Evolutionary conservation across 495 filamentous ascomycete species (phyloP).

Genomic region (Aspergillus mulundensis): DNA sequence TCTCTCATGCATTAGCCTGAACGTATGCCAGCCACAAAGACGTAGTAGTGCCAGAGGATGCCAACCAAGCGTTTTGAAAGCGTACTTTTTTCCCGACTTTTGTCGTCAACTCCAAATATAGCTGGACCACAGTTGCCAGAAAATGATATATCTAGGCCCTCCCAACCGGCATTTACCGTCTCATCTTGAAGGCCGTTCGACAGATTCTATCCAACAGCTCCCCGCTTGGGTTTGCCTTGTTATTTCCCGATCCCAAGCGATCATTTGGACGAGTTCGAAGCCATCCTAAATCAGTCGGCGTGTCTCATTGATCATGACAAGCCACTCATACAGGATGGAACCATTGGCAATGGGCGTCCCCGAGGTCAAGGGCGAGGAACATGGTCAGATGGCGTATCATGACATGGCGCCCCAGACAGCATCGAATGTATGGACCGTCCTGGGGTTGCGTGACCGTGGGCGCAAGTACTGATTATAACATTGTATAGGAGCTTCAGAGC

Average conservation of each 20-base stretch:
- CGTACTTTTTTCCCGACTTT: conserved; percentile 21
- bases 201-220: neutral
- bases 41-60: conserved; percentile 12
- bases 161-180: neutral
- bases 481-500: conserved; percentile 19
- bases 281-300: neutral
- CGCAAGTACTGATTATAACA: conserved; percentile 6
- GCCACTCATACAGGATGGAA: conserved; percentile 15
- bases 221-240: neutral
- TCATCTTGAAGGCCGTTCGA: neutral
- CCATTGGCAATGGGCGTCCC: conserved; percentile 17
- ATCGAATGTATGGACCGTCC: conserved; percentile 14
- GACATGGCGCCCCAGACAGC: conserved; percentile 21
- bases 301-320: conserved; percentile 11
- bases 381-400: conserved; percentile 17
- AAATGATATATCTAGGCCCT: conserved; percentile 15
- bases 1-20: conserved; percentile 27
- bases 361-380: conserved; percentile 11
- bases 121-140: neutral
- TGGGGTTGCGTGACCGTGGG: neutral
- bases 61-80: conserved; percentile 5
- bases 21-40: conserved; percentile 20
- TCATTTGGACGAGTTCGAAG: neutral
- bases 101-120: conserved; percentile 1
- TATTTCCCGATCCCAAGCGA: neutral